Evolutionary conservation across 1,284 basidiomycete genomes (phyloP).

Genomic region (Trametes polyzona): DNA sequence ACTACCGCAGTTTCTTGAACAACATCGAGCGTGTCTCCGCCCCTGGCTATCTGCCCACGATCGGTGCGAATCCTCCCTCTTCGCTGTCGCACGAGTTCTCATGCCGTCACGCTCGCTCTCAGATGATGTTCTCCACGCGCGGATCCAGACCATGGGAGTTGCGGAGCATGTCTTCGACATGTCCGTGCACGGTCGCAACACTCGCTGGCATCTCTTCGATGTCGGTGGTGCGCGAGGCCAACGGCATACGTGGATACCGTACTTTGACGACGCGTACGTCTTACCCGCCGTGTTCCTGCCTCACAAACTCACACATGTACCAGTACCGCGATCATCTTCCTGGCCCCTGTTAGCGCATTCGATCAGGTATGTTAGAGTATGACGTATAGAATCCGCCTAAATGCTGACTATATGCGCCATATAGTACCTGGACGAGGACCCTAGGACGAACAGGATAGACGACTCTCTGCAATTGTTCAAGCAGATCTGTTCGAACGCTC

Average conservation of each 20-base stretch:
- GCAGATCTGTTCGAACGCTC: constrained; percentile 78
- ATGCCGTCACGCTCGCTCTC: neutral
- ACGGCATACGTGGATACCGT: constrained; percentile 80
- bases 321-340: constrained; percentile 79
- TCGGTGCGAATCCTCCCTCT: constrained; percentile 48
- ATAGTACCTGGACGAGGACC: constrained; percentile 83
- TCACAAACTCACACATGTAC: too few relatives aligned
- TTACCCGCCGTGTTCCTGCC: too few relatives aligned
- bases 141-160: constrained; percentile 85
- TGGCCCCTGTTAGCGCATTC: constrained; percentile 85
- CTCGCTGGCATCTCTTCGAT: constrained; percentile 82
- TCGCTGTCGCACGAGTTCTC: neutral
- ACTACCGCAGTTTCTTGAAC: constrained; percentile 62
- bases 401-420: constrained; percentile 6
- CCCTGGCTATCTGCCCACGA: constrained; percentile 70
- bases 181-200: constrained; percentile 71
- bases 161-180: constrained; percentile 78
- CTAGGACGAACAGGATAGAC: constrained; percentile 79
- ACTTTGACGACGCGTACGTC: constrained; percentile 75
- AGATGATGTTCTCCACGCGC: constrained; percentile 85
- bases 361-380: constrained; percentile 61
- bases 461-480: constrained; percentile 84
- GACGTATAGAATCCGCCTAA: too few relatives aligned
- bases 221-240: constrained; percentile 85
- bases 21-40: constrained; percentile 72